A percentile compares a stretch with the other conserved stretches of the same genome.
phyloP scores from a whole-genome alignment of 2,329 filamentous ascomycete species.

The Sarocladium oryzae region DNA sequence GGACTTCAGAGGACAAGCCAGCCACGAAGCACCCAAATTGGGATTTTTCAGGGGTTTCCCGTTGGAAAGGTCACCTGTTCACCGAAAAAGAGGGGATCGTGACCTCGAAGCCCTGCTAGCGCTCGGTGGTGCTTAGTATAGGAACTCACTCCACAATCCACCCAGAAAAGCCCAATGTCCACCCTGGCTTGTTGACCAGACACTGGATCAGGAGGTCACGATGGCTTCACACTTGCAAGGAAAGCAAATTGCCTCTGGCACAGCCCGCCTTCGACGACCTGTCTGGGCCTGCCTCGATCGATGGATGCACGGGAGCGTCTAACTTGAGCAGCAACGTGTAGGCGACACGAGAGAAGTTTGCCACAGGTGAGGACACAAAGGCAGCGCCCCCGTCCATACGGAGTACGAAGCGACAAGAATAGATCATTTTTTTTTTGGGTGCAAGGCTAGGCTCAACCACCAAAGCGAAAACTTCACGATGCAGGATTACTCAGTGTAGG shows the following conservation, averaged over 20 bases:
- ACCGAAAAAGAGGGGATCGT: slow-evolving; percentile 3
- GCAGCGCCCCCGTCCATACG: too few species aligned
- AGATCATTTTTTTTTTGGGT: too few species aligned
- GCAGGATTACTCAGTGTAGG: too few species aligned
- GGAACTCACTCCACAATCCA: slow-evolving; percentile 3
- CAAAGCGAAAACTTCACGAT: too few species aligned
- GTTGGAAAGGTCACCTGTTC: slow-evolving; percentile 1
- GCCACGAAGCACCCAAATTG: neutral
- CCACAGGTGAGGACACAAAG: too few species aligned
- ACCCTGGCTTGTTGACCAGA: neutral
- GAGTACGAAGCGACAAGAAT: neutral
- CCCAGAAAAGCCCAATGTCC: neutral
- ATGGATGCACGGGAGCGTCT: neutral
- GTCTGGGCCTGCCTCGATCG: neutral
- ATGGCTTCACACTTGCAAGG: neutral
- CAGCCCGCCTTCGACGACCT: neutral
- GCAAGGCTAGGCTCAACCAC: too few species aligned
- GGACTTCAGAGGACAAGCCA: neutral
- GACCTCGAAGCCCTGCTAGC: slow-evolving; percentile 6
- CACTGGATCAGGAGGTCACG: slow-evolving; percentile 2
- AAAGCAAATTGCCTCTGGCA: neutral
- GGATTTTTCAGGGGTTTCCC: neutral
- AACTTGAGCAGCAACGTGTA: neutral
- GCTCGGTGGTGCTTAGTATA: neutral
- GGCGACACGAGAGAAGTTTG: neutral